Evolutionary conservation across 176 grass and related monocot species (phyloP).

Genomic region (Musa acuminata): DNA sequence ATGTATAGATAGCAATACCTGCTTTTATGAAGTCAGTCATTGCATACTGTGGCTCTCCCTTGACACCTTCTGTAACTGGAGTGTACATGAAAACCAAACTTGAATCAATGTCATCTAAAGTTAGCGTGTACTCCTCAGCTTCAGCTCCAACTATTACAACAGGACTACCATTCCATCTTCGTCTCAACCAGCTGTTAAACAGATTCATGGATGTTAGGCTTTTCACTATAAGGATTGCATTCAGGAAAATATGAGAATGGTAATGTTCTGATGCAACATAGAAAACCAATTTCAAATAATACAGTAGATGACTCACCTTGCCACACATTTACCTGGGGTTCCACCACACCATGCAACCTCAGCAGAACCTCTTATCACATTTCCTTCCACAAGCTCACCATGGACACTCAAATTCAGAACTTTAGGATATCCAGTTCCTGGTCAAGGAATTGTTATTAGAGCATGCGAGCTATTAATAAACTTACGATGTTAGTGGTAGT

Average conservation of each 20-base stretch:
- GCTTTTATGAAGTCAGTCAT: slow-evolving; percentile 84
- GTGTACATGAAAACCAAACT: slow-evolving; percentile 89
- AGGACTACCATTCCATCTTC: slow-evolving; percentile 55
- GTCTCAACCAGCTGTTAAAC: slow-evolving; percentile 66
- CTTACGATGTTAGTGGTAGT: neutral
- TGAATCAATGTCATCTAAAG: slow-evolving; percentile 68
- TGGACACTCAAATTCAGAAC: slow-evolving; percentile 56
- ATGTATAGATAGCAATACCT: slow-evolving; percentile 29
- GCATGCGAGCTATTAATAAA: neutral
- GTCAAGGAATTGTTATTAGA: slow-evolving; percentile 27
- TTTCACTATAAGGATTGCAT: neutral
- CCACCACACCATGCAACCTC: slow-evolving; percentile 97
- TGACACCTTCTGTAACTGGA: slow-evolving; percentile 67
- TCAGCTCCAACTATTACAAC: slow-evolving; percentile 61
- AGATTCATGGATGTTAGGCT: slow-evolving; percentile 19
- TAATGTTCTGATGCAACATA: slow-evolving; percentile 1
- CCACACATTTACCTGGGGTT: slow-evolving; percentile 63
- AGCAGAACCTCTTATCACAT: slow-evolving; percentile 59
- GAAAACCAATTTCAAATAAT: neutral
- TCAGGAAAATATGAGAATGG: slow-evolving; percentile 4
- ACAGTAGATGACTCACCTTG: slow-evolving; percentile 46
- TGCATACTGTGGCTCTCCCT: slow-evolving; percentile 73
- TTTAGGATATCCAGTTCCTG: slow-evolving; percentile 94
- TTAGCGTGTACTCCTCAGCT: slow-evolving; percentile 67
- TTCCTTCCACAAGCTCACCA: slow-evolving; percentile 94